Evolutionary conservation across 176 grass and related monocot species (phyloP).

Genomic region (barley (Hordeum vulgare)): MorexV3_pseudomolecules_assembly NC_058519.1:585634665-585635164

Average conservation of each 20-base stretch:
- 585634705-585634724: constrained; percentile 2
- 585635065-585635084: neutral
- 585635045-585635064: neutral
- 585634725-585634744: constrained; percentile 35
- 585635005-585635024: neutral
- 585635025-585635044: neutral
- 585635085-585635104: neutral
- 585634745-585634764: constrained; percentile 18
- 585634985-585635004: neutral
- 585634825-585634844: neutral
- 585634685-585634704: constrained; percentile 8
- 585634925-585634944: neutral
- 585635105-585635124: neutral
- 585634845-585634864: neutral
- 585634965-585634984: neutral
- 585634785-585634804: constrained; percentile 66
- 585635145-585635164: neutral
- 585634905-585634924: neutral
- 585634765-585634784: constrained; percentile 58
- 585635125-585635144: neutral
- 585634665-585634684: constrained; percentile 25
- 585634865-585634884: neutral
- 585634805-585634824: neutral
- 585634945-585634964: neutral
- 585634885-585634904: neutral